These are phyloP conservation scores for Auricularia auricula-judae DNA, from an alignment of 768 basidiomycete species.

Conservation along the genomic window DNA sequence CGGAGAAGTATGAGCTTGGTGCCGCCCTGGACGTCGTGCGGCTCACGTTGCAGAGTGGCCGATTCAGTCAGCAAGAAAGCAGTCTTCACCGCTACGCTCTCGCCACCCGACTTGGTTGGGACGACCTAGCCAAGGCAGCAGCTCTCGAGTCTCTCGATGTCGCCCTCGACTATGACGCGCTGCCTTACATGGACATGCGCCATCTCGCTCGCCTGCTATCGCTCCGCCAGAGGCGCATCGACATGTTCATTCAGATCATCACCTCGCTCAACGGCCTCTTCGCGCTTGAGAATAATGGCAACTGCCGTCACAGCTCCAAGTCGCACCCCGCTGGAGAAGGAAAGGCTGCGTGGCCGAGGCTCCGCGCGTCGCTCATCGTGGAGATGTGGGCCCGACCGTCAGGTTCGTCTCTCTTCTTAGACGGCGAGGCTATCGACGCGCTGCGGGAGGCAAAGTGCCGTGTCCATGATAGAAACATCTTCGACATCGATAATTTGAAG, in stretches of 20 bases:
- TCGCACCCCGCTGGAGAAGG: too few species aligned
- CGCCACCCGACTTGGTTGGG: not conserved
- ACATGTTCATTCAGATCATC: not conserved
- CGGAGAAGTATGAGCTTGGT: not conserved
- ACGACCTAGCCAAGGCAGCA: not conserved
- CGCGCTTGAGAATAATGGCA: too few species aligned
- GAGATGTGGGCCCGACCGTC: too few species aligned
- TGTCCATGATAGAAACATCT: too few species aligned
- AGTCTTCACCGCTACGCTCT: not conserved
- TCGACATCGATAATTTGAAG: too few species aligned
- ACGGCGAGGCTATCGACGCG: too few species aligned
- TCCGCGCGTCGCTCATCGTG: too few species aligned
- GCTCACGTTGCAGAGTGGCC: not conserved
- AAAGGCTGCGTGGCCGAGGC: too few species aligned
- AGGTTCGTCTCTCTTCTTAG: too few species aligned
- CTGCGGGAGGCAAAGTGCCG: too few species aligned
- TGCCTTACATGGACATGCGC: not conserved
- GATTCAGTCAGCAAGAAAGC: not conserved
- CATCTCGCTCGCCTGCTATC: not conserved
- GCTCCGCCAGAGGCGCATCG: not conserved
- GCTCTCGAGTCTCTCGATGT: not conserved
- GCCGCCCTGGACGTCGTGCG: not conserved
- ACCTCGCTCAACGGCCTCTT: not conserved
- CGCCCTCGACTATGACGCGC: not conserved
- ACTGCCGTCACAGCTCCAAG: too few species aligned